Evolutionary conservation across 2,329 filamentous ascomycete genomes (phyloP).

Genomic region (Penicillium occitanis): DNA sequence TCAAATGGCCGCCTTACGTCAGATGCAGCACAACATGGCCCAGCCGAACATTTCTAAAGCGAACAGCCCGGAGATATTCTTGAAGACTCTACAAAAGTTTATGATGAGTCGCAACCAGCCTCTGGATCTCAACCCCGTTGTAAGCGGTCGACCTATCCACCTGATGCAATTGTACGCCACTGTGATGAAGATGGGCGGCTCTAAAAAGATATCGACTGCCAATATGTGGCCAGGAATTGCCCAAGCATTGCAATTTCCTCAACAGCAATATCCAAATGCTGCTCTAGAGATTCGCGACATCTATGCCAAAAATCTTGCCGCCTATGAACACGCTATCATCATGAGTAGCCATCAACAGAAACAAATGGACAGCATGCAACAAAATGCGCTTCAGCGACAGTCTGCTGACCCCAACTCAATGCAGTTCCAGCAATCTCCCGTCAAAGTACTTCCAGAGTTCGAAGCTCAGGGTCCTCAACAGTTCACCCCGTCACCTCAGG

Average conservation of each 20-base stretch:
- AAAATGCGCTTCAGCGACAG: slow-evolving; percentile 44
- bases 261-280: slow-evolving; percentile 64
- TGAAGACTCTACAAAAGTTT: slow-evolving; percentile 74
- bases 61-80: slow-evolving; percentile 62
- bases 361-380: slow-evolving; percentile 43
- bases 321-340: slow-evolving; percentile 64
- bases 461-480: slow-evolving; percentile 32
- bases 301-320: slow-evolving; percentile 72
- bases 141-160: slow-evolving; percentile 72
- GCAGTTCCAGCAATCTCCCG: slow-evolving; percentile 46
- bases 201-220: slow-evolving; percentile 66
- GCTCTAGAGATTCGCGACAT: slow-evolving; percentile 67
- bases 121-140: slow-evolving; percentile 70
- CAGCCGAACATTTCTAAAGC: slow-evolving; percentile 45
- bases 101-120: slow-evolving; percentile 72
- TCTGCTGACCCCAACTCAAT: slow-evolving; percentile 40
- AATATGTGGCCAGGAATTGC: slow-evolving; percentile 76
- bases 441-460: slow-evolving; percentile 54
- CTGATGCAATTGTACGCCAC: slow-evolving; percentile 74
- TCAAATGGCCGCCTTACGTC: slow-evolving; percentile 51
- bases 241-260: slow-evolving; percentile 59
- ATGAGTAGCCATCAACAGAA: slow-evolving; percentile 46
- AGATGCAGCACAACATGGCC: slow-evolving; percentile 46
- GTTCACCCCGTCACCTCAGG: slow-evolving; percentile 36
- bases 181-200: slow-evolving; percentile 75